Percentiles rank a stretch among this genome's conserved stretches.
phyloP scores from a whole-genome alignment of 106 monocot species.

The Vanilla planifolia region DNA sequence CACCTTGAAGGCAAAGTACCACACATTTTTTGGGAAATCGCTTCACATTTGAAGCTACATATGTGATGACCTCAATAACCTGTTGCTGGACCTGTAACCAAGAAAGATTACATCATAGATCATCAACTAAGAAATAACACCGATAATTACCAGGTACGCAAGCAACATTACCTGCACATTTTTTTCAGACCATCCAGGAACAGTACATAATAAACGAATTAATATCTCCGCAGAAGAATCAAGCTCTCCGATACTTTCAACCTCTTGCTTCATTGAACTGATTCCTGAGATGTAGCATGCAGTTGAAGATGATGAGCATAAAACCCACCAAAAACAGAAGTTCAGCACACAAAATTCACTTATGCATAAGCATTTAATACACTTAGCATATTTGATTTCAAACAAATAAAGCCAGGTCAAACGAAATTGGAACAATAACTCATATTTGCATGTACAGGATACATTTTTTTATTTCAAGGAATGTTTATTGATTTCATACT shows the following conservation, averaged over 20 bases:
- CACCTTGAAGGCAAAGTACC: slow-evolving; percentile 84
- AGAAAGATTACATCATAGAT: slow-evolving; percentile 4
- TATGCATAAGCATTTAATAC: not conserved
- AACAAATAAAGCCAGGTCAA: not conserved
- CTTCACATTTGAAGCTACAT: slow-evolving; percentile 75
- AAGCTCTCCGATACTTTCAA: slow-evolving; percentile 67
- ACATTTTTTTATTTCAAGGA: not conserved
- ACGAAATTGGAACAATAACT: not conserved
- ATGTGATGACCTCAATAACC: slow-evolving; percentile 80
- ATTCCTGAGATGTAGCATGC: slow-evolving; percentile 49
- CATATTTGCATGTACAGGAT: too few relatives aligned
- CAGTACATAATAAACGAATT: slow-evolving; percentile 79
- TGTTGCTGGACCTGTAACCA: slow-evolving; percentile 87
- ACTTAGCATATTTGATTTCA: not conserved
- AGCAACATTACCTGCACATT: slow-evolving; percentile 79
- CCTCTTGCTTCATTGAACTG: slow-evolving; percentile 64
- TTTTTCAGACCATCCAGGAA: slow-evolving; percentile 98
- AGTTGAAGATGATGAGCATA: not conserved
- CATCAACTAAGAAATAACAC: not conserved
- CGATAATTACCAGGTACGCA: not conserved
- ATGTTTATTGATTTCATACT: too few relatives aligned
- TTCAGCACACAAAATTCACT: not conserved
- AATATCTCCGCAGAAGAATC: slow-evolving; percentile 77
- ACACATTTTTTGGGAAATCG: slow-evolving; percentile 86
- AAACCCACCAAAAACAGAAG: not conserved